phyloP scores from a whole-genome alignment of 768 basidiomycete genomes.

The Scleroderma bovista region DNA sequence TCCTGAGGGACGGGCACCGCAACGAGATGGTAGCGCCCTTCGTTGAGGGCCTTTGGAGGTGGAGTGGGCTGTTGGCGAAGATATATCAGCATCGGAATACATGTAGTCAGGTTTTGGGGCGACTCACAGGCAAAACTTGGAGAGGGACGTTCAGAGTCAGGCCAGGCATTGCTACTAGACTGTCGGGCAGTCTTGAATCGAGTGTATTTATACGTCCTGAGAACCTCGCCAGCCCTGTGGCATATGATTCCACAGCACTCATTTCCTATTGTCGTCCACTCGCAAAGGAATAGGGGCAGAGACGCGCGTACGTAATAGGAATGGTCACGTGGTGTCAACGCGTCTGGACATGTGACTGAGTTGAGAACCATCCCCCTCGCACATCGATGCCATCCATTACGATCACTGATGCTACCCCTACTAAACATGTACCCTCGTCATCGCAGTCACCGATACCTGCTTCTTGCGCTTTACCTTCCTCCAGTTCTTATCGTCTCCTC shows the following conservation, averaged over 20 bases:
- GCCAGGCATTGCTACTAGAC: conserved; percentile 6
- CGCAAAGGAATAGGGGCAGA: too few species aligned
- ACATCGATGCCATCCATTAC: conserved; percentile 2
- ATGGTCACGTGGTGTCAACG: too few species aligned
- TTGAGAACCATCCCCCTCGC: neutral
- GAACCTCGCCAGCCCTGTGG: too few species aligned
- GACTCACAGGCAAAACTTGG: conserved; percentile 8
- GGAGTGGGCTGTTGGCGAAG: conserved; percentile 5
- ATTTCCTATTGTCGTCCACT: too few species aligned
- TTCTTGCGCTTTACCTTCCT: neutral
- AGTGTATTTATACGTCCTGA: conserved; percentile 8
- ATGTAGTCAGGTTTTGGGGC: too few species aligned
- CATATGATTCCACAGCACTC: too few species aligned
- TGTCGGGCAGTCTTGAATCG: neutral
- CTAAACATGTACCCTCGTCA: conserved; percentile 1
- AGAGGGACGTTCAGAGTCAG: neutral
- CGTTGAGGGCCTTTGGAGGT: neutral
- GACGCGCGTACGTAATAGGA: too few species aligned
- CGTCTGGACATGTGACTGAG: too few species aligned
- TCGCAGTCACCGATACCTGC: conserved; percentile 2
- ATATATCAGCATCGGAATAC: neutral
- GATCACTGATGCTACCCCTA: conserved; percentile 19
- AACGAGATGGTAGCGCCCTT: neutral
- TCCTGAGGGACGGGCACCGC: neutral
- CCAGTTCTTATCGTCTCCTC: conserved; percentile 45